A percentile compares a stretch with the other conserved stretches of the same genome.
phyloP scores from a whole-genome alignment of 2,329 filamentous ascomycete genomes.

The Diplodia scrobiculata region DNA sequence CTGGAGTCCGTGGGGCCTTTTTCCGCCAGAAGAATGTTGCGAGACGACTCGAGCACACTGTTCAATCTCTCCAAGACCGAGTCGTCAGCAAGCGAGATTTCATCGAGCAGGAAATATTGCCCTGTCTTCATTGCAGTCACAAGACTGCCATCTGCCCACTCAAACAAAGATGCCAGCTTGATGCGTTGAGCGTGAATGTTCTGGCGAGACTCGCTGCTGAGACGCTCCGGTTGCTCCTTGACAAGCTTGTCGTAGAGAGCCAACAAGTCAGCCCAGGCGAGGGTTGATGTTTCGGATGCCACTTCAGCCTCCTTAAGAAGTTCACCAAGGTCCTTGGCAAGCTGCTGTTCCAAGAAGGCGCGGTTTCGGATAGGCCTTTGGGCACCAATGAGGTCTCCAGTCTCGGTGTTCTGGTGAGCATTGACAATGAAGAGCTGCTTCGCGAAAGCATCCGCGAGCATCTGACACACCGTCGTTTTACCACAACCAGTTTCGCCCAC shows the following conservation, averaged over 20 bases:
- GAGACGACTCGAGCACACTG: constrained; percentile 86
- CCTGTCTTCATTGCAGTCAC: constrained; percentile 91
- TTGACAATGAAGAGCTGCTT: constrained; percentile 87
- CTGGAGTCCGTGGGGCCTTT: constrained; percentile 85
- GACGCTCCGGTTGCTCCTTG: constrained; percentile 46
- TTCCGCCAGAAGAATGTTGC: constrained; percentile 86
- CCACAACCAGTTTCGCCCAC: constrained; percentile 97
- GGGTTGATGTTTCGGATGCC: not conserved
- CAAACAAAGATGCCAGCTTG: constrained; percentile 82
- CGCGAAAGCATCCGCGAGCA: constrained; percentile 77
- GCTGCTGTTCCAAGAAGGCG: constrained; percentile 66
- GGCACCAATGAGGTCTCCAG: constrained; percentile 93
- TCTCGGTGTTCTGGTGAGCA: constrained; percentile 97
- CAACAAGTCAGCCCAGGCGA: constrained; percentile 52
- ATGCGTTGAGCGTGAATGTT: constrained; percentile 44
- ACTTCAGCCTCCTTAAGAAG: constrained; percentile 34
- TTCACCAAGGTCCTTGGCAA: constrained; percentile 64
- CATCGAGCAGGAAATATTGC: constrained; percentile 89
- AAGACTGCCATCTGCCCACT: constrained; percentile 93
- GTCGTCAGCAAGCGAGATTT: constrained; percentile 96
- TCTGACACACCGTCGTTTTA: constrained; percentile 94
- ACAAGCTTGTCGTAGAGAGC: constrained; percentile 60
- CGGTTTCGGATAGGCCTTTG: constrained; percentile 89
- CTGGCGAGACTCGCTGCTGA: constrained; percentile 50
- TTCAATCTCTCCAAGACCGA: constrained; percentile 95